Evolutionary conservation across 257 asterid genomes (phyloP), one percentile per base, ranked within the genome.

Genomic region (Lycium barbarum): DNA sequence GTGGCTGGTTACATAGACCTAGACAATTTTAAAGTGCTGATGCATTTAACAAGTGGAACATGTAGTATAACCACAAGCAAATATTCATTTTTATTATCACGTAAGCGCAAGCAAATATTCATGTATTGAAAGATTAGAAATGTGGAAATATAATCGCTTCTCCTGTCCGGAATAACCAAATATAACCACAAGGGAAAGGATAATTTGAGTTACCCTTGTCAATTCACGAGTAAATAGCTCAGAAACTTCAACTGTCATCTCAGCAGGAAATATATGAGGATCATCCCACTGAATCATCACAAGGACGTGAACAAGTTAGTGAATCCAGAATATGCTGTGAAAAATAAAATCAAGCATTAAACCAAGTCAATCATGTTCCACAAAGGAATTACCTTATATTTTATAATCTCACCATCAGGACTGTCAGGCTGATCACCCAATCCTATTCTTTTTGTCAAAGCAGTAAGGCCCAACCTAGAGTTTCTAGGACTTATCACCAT

Each of bases 401-500:
- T 92, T 86, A 95, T 96, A 61, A 90, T 90, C 91, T 92, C 98
- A 66, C 94, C 93, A 83, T 94, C 98, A n/a, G 97, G 95, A 90
- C 90, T 90, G 87, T 96, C 99, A 43, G 96, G 98, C 20, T 85
- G 91, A 85, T 95, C 98, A 79, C 61, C 88, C 85, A 95, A 86
- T 71, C 97, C 96, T 83, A 93, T 83, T 91, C 94, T 90, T 87
- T 86, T 95, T 74, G 99, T 95, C 93, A 96, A 90, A 87, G 97
- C 92, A 76, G 97, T 93, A 85, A 96, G 97, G 85, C 98, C 99
- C 90, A 96, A 87, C 89, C 96, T 93, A 72, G 92, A 90, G 89
- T 96, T 96, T 82, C 89, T 88, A 11, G 98, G 97, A 92, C 98
- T 96, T 85, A 96, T 96, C 82, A 95, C 99, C 98, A 96, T 93